These are phyloP conservation scores for Peribolospora baueri DNA, from an alignment of 768 basidiomycete genomes.

Conservation along the genomic window DNA sequence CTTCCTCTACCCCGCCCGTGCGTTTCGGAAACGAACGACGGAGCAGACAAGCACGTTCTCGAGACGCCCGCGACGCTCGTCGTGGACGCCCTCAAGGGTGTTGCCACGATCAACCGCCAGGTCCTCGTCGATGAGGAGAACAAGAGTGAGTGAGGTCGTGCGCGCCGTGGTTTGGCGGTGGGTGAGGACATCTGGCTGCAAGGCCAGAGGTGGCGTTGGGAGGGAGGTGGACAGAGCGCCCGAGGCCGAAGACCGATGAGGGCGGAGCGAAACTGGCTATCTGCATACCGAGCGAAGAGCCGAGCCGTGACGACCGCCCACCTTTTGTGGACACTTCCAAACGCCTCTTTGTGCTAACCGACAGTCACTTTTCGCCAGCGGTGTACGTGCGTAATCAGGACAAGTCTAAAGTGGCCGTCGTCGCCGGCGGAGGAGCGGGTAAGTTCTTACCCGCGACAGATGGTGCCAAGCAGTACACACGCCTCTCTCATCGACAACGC, in stretches of 20 bases:
- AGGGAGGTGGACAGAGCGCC: no score
- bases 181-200: no score
- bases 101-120: slow-evolving; percentile 37
- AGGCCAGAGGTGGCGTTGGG: no score
- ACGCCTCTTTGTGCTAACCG: no score
- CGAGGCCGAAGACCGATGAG: neutral
- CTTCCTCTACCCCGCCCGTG: neutral
- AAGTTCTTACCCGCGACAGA: neutral
- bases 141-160: neutral
- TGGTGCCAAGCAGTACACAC: no score
- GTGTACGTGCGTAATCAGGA: neutral
- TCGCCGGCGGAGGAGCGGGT: slow-evolving; percentile 53
- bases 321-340: neutral
- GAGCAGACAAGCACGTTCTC: slow-evolving; percentile 42
- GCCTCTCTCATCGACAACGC: neutral
- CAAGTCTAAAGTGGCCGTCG: slow-evolving; percentile 31
- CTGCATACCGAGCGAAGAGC: neutral
- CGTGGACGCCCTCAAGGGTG: slow-evolving; percentile 48
- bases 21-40: no score
- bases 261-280: neutral
- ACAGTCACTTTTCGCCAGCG: no score
- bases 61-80: slow-evolving; percentile 49
- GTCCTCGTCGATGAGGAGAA: slow-evolving; percentile 39
- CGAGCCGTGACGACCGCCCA: slow-evolving; percentile 4
- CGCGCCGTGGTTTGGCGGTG: no score